Evolutionary conservation across 2,329 filamentous ascomycete genomes (phyloP).

Genomic region (Monilinia laxa): DNA sequence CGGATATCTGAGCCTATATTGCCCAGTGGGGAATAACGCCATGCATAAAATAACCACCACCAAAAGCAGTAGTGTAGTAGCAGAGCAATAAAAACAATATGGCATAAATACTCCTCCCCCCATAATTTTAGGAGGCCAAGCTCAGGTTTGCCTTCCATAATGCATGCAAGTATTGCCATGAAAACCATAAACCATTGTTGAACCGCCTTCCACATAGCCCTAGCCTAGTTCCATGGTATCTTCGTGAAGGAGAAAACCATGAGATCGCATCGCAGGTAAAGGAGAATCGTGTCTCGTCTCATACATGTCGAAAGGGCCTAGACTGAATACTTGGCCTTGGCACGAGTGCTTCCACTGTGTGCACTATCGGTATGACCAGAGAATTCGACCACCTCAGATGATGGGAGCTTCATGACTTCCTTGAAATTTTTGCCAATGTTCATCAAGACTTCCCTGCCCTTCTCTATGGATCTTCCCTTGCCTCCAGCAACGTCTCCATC

Average conservation of each 20-base stretch:
- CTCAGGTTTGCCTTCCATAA: slow-evolving; percentile 24
- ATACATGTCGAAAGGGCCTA: slow-evolving; percentile 47
- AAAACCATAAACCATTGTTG: slow-evolving; percentile 28
- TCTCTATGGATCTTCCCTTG: slow-evolving; percentile 74
- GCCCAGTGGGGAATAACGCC: slow-evolving; percentile 24
- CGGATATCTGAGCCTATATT: slow-evolving; percentile 21
- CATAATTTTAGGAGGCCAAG: slow-evolving; percentile 18
- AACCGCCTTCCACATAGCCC: slow-evolving; percentile 21
- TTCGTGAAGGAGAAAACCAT: neutral
- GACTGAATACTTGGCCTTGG: slow-evolving; percentile 89
- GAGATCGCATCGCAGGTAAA: slow-evolving; percentile 18
- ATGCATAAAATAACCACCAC: slow-evolving; percentile 22
- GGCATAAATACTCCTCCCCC: slow-evolving; percentile 22
- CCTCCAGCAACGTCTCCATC: slow-evolving; percentile 70
- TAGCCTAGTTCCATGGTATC: slow-evolving; percentile 16
- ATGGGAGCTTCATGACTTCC: slow-evolving; percentile 77
- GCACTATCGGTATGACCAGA: slow-evolving; percentile 95
- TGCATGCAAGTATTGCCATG: slow-evolving; percentile 31
- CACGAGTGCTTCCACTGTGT: slow-evolving; percentile 87
- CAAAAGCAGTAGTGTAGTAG: slow-evolving; percentile 21
- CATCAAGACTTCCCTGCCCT: slow-evolving; percentile 81
- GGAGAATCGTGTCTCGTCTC: slow-evolving; percentile 17
- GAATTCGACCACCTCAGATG: slow-evolving; percentile 83
- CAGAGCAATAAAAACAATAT: slow-evolving; percentile 25
- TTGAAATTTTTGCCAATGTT: slow-evolving; percentile 90